phyloP scores from a whole-genome alignment of 148 eudicot genomes.

The Bassia scoparia region DNA sequence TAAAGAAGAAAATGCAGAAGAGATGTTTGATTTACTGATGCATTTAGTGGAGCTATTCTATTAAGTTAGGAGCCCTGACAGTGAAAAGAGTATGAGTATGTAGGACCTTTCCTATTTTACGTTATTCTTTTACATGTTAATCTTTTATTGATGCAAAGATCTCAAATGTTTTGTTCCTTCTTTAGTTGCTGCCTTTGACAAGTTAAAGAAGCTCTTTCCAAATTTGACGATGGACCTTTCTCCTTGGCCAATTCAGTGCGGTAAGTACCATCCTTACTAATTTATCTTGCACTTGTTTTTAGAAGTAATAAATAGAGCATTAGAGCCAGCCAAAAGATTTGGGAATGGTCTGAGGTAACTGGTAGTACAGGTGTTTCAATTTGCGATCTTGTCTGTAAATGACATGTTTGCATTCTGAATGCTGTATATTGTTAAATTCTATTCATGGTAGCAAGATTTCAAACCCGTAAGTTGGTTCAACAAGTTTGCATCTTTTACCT shows the following conservation, averaged over 20 bases:
- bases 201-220: conserved; percentile 61
- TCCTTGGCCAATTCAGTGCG: conserved; percentile 79
- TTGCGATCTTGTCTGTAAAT: background rate
- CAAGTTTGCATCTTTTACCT: background rate
- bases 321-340: background rate
- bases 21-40: conserved; percentile 50
- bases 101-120: background rate
- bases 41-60: conserved; percentile 29
- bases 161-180: background rate
- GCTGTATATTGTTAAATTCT: background rate
- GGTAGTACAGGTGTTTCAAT: background rate
- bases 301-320: background rate
- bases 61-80: conserved; percentile 39
- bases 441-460: background rate
- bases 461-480: background rate
- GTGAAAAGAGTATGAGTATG: conserved; percentile 62
- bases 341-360: background rate
- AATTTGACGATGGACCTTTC: conserved; percentile 76
- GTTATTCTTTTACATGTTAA: no score
- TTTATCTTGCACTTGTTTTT: background rate
- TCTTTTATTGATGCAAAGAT: background rate
- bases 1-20: conserved; percentile 65
- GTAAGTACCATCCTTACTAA: conserved; percentile 31
- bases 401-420: background rate
- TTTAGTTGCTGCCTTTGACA: conserved; percentile 58